Percentiles rank a stretch among this genome's conserved stretches.
These are phyloP conservation scores for Fusarium sterilihyphosum DNA, from an alignment of 2,329 filamentous ascomycete genomes.

Conservation along the genomic window DNA sequence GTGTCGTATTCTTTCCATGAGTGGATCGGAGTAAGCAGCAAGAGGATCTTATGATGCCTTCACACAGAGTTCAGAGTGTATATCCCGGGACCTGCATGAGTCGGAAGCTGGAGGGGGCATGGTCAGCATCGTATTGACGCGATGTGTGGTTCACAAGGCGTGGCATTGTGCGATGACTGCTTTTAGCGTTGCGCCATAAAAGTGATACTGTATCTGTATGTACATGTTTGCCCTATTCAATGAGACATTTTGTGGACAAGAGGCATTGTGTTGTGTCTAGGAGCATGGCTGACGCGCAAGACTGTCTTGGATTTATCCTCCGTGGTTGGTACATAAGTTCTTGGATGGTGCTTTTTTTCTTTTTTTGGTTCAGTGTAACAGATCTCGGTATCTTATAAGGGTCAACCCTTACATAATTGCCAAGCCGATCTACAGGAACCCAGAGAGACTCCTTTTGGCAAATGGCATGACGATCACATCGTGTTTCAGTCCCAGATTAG, in stretches of 20 bases:
- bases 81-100: conserved; percentile 32
- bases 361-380: conserved; percentile 12
- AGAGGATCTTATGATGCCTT: conserved; percentile 2
- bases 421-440: conserved; percentile 38
- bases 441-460: conserved; percentile 1
- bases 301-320: conserved; percentile 24
- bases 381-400: not conserved
- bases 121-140: conserved; percentile 16
- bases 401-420: conserved; percentile 10
- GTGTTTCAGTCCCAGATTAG: not conserved
- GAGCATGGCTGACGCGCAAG: conserved; percentile 6
- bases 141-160: conserved; percentile 2
- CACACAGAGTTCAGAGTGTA: not conserved
- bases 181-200: conserved; percentile 13
- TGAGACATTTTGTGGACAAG: conserved; percentile 15
- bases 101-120: conserved; percentile 1
- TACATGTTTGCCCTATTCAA: not conserved
- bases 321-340: not conserved
- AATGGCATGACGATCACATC: conserved; percentile 2
- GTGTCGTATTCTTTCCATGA: not conserved
- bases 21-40: not conserved
- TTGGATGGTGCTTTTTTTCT: not conserved
- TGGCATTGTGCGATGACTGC: conserved; percentile 3
- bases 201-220: not conserved
- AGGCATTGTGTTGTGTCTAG: not conserved